phyloP scores from a whole-genome alignment of 1,284 basidiomycete genomes.

The Porodaedalea pini region DNA sequence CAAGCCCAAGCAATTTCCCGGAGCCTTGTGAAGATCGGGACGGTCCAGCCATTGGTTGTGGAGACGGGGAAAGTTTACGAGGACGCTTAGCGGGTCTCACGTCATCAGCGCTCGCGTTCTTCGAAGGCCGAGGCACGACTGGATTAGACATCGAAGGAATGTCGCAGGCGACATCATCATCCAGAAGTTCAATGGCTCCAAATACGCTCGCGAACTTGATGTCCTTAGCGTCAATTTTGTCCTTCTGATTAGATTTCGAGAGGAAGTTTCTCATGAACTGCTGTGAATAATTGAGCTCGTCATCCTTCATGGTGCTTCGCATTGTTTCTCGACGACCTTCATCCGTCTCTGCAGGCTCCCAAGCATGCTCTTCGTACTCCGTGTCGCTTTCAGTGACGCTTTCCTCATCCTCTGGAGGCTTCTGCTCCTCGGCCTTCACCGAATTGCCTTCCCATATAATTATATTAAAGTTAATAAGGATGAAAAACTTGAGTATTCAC shows the following conservation, averaged over 20 bases:
- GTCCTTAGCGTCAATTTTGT: background rate
- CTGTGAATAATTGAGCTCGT: constrained; percentile 10
- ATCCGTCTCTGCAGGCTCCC: constrained; percentile 15
- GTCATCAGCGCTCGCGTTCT: constrained; percentile 1
- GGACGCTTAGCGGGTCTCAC: background rate
- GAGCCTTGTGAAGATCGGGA: background rate
- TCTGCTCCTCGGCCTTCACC: constrained; percentile 19
- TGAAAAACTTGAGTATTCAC: constrained; percentile 9
- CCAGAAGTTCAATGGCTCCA: constrained; percentile 23
- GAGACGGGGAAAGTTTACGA: background rate
- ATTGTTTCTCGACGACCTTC: constrained; percentile 18
- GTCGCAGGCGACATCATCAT: constrained; percentile 31
- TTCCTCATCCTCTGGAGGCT: constrained; percentile 27
- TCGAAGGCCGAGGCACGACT: constrained; percentile 15
- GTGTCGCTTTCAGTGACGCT: constrained; percentile 12
- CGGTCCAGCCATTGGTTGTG: background rate
- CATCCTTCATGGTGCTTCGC: constrained; percentile 16
- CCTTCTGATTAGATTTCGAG: constrained; percentile 27
- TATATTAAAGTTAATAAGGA: constrained; percentile 10
- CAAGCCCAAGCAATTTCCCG: constrained; percentile 27
- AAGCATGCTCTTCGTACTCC: constrained; percentile 7
- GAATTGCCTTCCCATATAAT: constrained; percentile 20
- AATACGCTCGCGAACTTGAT: constrained; percentile 1
- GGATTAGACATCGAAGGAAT: constrained; percentile 26
- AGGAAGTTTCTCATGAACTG: constrained; percentile 19